These are phyloP conservation scores for Acer yangbiense DNA, from an alignment of 345 rosid species.

Conservation along the genomic window DNA sequence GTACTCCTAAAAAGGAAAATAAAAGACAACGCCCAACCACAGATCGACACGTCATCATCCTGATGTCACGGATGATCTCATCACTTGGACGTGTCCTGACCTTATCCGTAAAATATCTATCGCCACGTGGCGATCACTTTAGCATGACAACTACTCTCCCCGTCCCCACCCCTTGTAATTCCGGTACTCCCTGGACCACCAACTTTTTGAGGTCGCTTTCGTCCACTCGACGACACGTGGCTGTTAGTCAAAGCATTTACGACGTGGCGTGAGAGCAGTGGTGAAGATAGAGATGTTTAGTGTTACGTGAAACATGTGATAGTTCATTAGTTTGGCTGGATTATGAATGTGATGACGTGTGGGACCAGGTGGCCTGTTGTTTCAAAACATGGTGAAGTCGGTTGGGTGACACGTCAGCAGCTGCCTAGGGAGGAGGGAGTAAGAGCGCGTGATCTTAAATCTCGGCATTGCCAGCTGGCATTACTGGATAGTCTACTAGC, in stretches of 20 bases:
- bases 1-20: background rate
- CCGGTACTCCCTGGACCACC: conserved; percentile 24
- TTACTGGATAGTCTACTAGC: conserved; percentile 48
- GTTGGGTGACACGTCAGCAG: conserved; percentile 7
- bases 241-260: accelerated
- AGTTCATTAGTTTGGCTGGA: background rate
- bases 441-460: conserved; percentile 40
- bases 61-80: conserved; percentile 22
- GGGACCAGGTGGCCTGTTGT: background rate
- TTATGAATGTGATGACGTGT: conserved; percentile 11
- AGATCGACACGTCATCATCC: background rate
- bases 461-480: conserved; percentile 58
- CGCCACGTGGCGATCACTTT: conserved; percentile 26
- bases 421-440: conserved; percentile 19
- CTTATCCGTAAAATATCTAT: conserved; percentile 23
- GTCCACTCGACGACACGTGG: background rate
- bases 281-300: background rate
- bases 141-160: background rate
- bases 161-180: conserved; percentile 20
- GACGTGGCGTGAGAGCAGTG: background rate
- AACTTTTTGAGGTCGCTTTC: background rate
- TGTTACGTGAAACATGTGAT: conserved; percentile 17
- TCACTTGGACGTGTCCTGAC: background rate
- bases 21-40: background rate
- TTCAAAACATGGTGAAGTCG: conserved; percentile 11